Base-by-base conservation (phyloP, 2,329 filamentous ascomycete genomes). In the Raffaelea ambrosiae region DNA sequence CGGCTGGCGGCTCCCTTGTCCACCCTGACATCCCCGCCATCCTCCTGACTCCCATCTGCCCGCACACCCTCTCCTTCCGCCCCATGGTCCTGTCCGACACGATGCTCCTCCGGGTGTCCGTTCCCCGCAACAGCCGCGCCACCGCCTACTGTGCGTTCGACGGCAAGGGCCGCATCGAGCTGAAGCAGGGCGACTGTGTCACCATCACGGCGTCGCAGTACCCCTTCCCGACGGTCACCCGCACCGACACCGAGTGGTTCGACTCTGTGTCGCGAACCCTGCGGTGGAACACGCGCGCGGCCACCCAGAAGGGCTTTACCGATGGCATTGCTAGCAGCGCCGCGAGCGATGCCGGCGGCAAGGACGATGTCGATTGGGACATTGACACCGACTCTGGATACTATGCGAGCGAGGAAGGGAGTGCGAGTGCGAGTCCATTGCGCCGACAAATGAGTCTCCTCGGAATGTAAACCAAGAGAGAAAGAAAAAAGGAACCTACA, bases 131-230 rank as follows among this genome's bases (percentile, higher is more conserved):
- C 59, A 94, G 88, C 36, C 86, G 93, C 42, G 91, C 90, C 16
- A 95, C 89, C 0, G 93, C 93, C 1, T 96, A 96, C 72, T 96
- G 91, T 63, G 88, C 89, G 38, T 98, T 98, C 63, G 93, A 98
- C 62, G 93, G 93, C 65, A 98, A 97, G 66, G 90, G 89, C 48
- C 88, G 93, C 44, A 80, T 98, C 40, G 91, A 98, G 66, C 81
- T 98, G 33, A 84, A 84, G 53, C 88, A 91, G 59, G 93, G 93
- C 47, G 93, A 98, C 67, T 87, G 91, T 59, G 93, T 98, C 63
- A 96, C 91, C 51, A 93, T 98, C 58, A 88, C 91, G 38, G 93
- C 93, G 3, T 94, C 87, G 26, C 89, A 95, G 63, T 98, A 96
- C 60, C 93, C 93, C 0, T 97, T 98, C 70, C 93, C 93, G 3